These are phyloP conservation scores for Phoma herbarum DNA, from an alignment of 2,329 filamentous ascomycete genomes.

Conservation along the genomic window DNA sequence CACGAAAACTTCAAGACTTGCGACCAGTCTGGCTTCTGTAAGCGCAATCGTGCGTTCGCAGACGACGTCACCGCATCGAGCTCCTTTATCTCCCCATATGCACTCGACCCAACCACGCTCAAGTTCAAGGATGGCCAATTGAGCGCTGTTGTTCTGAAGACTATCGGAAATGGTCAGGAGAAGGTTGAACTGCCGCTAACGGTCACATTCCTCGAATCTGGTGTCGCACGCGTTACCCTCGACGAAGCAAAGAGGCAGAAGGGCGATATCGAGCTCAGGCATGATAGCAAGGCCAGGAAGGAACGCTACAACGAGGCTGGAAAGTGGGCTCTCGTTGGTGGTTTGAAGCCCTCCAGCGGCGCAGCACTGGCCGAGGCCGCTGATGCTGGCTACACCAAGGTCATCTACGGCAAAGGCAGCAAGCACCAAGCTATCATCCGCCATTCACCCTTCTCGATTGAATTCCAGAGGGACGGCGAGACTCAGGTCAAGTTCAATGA, in stretches of 20 bases:
- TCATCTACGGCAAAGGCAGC: constrained; percentile 79
- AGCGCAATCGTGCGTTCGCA: constrained; percentile 89
- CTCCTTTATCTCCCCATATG: constrained; percentile 83
- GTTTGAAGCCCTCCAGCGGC: constrained; percentile 74
- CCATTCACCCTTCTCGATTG: constrained; percentile 82
- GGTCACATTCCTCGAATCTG: constrained; percentile 88
- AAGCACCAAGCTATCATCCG: constrained; percentile 84
- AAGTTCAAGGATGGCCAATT: constrained; percentile 82
- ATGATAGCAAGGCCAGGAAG: constrained; percentile 84
- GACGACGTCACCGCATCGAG: constrained; percentile 74
- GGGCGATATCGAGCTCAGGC: constrained; percentile 85
- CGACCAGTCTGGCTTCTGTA: constrained; percentile 95
- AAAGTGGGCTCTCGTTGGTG: constrained; percentile 86
- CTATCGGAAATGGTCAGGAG: constrained; percentile 69
- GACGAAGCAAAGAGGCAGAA: constrained; percentile 92
- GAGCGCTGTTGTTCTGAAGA: constrained; percentile 83
- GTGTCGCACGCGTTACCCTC: constrained; percentile 83
- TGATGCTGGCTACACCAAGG: constrained; percentile 71
- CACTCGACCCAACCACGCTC: constrained; percentile 74
- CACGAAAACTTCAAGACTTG: constrained; percentile 98
- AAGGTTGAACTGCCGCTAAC: constrained; percentile 82
- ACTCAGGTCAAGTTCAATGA: constrained; percentile 90
- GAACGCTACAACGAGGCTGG: constrained; percentile 94
- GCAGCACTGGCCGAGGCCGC: constrained; percentile 74
- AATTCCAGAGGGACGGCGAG: constrained; percentile 84